phyloP scores from a whole-genome alignment of 495 filamentous ascomycete genomes.

The Tuber microsphaerosporum region DNA sequence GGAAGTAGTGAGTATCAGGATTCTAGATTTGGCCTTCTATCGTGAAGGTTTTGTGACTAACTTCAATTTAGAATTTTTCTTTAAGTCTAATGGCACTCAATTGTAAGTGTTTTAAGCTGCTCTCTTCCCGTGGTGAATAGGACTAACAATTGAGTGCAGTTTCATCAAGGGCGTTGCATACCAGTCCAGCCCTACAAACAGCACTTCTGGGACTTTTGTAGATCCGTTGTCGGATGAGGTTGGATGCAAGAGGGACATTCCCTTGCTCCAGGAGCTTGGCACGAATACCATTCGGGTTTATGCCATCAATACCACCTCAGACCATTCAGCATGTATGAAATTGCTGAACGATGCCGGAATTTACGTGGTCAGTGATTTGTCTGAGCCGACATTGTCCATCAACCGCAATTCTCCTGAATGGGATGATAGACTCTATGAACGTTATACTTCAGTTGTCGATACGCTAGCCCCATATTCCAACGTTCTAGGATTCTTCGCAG shows the following conservation, averaged over 20 bases:
- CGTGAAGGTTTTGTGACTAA: constrained; percentile 8
- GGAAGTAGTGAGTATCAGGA: constrained; percentile 38
- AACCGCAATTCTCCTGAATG: constrained; percentile 70
- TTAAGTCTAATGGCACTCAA: constrained; percentile 60
- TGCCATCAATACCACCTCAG: constrained; percentile 68
- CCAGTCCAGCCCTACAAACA: constrained; percentile 54
- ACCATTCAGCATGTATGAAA: constrained; percentile 82
- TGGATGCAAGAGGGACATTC: constrained; percentile 73
- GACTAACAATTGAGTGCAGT: constrained; percentile 39
- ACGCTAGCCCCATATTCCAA: constrained; percentile 72
- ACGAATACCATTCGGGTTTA: constrained; percentile 94
- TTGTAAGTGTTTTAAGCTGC: constrained; percentile 52
- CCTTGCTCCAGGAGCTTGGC: constrained; percentile 63
- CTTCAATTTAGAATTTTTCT: constrained; percentile 62
- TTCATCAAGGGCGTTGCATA: constrained; percentile 86
- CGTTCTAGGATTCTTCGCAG: constrained; percentile 89
- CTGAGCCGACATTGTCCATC: constrained; percentile 71
- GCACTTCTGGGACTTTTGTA: constrained; percentile 46
- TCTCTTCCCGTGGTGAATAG: background rate
- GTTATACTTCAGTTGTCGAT: constrained; percentile 81
- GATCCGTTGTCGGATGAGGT: constrained; percentile 66
- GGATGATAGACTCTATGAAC: constrained; percentile 64
- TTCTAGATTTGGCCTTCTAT: background rate
- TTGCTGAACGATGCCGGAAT: constrained; percentile 78
- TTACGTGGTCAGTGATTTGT: constrained; percentile 86